A percentile compares a stretch with the other conserved stretches of the same genome.
These are phyloP conservation scores for Wallacemonas rigidus DNA, from an alignment of 208 protist genomes.

Conservation along the genomic window DNA sequence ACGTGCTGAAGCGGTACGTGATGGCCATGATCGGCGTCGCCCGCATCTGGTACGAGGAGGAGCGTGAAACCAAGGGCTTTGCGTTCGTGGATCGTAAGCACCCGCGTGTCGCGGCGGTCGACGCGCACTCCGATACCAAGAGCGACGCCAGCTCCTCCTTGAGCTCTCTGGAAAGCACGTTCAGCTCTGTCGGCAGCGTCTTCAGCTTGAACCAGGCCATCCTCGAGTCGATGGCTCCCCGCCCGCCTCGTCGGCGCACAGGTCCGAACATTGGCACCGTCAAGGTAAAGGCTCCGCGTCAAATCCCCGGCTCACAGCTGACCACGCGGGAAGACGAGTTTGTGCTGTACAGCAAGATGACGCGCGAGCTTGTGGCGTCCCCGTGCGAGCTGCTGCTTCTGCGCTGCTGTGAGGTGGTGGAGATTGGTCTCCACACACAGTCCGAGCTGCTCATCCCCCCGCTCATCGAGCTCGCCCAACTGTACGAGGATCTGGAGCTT, in stretches of 20 bases:
- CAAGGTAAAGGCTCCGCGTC: constrained; percentile 43
- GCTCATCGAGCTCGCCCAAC: constrained; percentile 72
- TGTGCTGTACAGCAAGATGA: constrained; percentile 82
- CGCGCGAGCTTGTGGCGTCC: constrained; percentile 73
- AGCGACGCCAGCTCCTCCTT: constrained; percentile 36
- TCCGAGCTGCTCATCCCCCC: constrained; percentile 84
- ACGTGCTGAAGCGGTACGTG: constrained; percentile 85
- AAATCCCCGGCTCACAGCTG: constrained; percentile 22
- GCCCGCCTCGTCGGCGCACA: constrained; percentile 49
- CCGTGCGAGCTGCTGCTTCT: constrained; percentile 85
- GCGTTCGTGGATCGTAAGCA: constrained; percentile 44
- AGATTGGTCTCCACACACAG: constrained; percentile 79
- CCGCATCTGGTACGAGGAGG: constrained; percentile 81
- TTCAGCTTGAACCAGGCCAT: constrained; percentile 83
- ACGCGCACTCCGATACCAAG: constrained; percentile 3
- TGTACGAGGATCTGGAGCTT: constrained; percentile 81
- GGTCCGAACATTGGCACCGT: constrained; percentile 61
- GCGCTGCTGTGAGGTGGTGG: constrained; percentile 83
- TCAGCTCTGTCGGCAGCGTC: constrained; percentile 56
- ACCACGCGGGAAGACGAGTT: constrained; percentile 68
- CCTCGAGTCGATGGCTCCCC: constrained; percentile 72
- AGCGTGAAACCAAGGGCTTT: constrained; percentile 72
- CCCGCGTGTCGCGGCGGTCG: constrained; percentile 24
- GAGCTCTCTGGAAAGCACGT: constrained; percentile 57
- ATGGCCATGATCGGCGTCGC: constrained; percentile 80